phyloP scores from a whole-genome alignment of 2,329 filamentous ascomycete species.

The Fusarium solani-melongenae region DNA sequence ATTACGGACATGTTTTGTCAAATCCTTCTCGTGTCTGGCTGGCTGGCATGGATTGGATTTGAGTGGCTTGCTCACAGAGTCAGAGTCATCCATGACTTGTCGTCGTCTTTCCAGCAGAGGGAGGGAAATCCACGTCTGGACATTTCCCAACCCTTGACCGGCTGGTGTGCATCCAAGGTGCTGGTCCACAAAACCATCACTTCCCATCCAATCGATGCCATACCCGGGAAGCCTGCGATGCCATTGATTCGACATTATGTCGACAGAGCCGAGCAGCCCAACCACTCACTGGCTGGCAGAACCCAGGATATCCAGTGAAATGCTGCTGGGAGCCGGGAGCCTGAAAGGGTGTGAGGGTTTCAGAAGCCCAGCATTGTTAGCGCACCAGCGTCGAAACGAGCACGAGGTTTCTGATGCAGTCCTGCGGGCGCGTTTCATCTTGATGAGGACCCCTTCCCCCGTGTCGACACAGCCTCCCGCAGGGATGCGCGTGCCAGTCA shows the following conservation, averaged over 20 bases:
- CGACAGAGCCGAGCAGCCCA: slow-evolving; percentile 21
- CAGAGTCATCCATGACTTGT: background rate
- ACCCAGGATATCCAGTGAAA: slow-evolving; percentile 10
- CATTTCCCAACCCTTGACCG: background rate
- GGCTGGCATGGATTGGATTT: background rate
- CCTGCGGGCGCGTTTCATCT: slow-evolving; percentile 63
- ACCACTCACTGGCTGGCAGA: slow-evolving; percentile 11
- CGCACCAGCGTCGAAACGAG: slow-evolving; percentile 47
- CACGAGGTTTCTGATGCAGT: slow-evolving; percentile 53
- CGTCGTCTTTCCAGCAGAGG: slow-evolving; percentile 1
- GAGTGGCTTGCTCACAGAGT: background rate
- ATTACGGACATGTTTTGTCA: background rate
- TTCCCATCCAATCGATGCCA: slow-evolving; percentile 24
- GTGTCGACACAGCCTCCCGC: slow-evolving; percentile 39
- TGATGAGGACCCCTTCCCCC: slow-evolving; percentile 46
- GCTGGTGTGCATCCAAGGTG: background rate
- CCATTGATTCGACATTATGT: slow-evolving; percentile 33
- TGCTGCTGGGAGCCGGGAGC: background rate
- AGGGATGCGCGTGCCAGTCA: slow-evolving; percentile 37
- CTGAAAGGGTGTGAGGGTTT: slow-evolving; percentile 37
- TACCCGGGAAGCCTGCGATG: background rate
- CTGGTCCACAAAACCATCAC: slow-evolving; percentile 21
- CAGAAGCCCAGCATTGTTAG: slow-evolving; percentile 47
- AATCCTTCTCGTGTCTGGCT: background rate
- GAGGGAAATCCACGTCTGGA: background rate